Conservation (phyloP, 345 rosid genomes). For the Arabidopsis suecica region DNA sequence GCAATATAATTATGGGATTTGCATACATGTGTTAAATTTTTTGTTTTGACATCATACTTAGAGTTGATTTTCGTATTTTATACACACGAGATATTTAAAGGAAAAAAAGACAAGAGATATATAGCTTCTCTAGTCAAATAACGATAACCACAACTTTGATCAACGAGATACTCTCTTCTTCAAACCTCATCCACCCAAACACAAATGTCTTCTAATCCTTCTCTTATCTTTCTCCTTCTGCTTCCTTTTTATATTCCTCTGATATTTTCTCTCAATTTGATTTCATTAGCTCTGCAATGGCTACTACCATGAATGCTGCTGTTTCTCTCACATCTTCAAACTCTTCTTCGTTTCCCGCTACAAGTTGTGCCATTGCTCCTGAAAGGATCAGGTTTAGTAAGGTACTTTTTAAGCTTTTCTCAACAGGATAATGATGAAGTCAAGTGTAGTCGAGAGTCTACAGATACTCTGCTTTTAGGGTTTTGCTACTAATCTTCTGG, state of each 20-base stretch:
- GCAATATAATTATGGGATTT: not conserved
- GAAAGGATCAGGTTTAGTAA: conserved; percentile 75
- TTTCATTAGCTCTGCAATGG: conserved; percentile 52
- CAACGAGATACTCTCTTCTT: conserved; percentile 39
- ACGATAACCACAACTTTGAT: conserved; percentile 46
- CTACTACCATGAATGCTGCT: conserved; percentile 78
- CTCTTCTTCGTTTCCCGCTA: conserved; percentile 61
- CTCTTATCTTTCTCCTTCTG: conserved; percentile 44
- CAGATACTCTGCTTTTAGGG: conserved; percentile 7
- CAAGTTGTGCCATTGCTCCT: conserved; percentile 55
- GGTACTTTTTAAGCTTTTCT: conserved; percentile 44
- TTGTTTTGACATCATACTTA: not conserved
- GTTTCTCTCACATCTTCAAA: conserved; percentile 76
- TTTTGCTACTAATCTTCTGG: not conserved
- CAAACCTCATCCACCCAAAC: conserved; percentile 47
- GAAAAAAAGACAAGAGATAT: conserved; percentile 22
- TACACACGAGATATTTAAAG: conserved; percentile 11
- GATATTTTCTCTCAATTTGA: conserved; percentile 3
- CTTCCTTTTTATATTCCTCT: conserved; percentile 34
- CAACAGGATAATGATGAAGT: not conserved
- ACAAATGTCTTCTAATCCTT: conserved; percentile 38
- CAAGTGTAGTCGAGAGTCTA: not conserved
- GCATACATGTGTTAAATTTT: not conserved
- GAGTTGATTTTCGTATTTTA: not conserved
- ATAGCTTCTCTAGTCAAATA: conserved; percentile 27